These are phyloP conservation scores for Ramalina intermedia DNA, from an alignment of 495 filamentous ascomycete species.

Conservation along the genomic window DNA sequence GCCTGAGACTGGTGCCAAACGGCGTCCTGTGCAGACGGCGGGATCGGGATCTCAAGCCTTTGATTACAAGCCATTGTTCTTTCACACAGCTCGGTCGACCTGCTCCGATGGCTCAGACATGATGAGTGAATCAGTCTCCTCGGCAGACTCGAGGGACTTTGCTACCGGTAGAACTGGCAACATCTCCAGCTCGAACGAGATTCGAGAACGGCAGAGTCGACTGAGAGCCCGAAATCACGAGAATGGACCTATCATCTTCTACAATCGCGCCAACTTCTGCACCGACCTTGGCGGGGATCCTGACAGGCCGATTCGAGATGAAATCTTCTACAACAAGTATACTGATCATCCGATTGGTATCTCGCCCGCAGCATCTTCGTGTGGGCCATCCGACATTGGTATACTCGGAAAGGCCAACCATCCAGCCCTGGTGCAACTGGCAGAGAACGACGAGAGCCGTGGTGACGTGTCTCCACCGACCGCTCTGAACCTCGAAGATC, in stretches of 20 bases:
- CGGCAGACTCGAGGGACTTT: conserved; percentile 2
- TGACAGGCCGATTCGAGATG: not conserved
- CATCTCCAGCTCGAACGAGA: conserved; percentile 8
- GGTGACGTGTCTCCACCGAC: not conserved
- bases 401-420: too few relatives aligned
- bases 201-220: conserved; percentile 10
- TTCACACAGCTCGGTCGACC: conserved; percentile 26
- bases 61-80: conserved; percentile 51
- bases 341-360: conserved; percentile 8
- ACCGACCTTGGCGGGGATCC: conserved; percentile 59
- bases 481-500: conserved; percentile 9
- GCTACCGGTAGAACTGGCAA: conserved; percentile 17
- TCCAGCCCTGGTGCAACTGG: too few relatives aligned
- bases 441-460: too few relatives aligned
- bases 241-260: conserved; percentile 68
- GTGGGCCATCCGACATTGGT: not conserved
- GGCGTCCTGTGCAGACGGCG: conserved; percentile 5
- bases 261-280: conserved; percentile 58
- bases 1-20: conserved; percentile 3
- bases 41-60: conserved; percentile 18
- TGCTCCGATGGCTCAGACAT: conserved; percentile 24
- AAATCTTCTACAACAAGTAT: conserved; percentile 5
- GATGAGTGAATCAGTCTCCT: conserved; percentile 6
- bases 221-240: conserved; percentile 30
- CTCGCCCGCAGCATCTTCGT: not conserved